Conservation (phyloP, 371 early-diverging fungal species). For the Lichtheimia ornata region DNA sequence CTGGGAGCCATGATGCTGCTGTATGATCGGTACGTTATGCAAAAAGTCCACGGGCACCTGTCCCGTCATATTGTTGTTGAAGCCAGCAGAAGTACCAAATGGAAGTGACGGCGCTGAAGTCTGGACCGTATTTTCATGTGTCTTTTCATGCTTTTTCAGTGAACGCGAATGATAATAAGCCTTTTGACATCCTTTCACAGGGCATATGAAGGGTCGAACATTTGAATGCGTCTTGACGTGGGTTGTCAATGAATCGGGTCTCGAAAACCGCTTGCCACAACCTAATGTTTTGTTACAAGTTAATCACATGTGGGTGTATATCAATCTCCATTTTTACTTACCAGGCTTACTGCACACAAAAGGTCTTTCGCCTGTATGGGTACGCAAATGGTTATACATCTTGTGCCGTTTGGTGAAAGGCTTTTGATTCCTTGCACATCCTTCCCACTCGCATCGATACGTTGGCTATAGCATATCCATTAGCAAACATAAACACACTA, state of each 20-base stretch:
- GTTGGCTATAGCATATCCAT: slow-evolving; percentile 36
- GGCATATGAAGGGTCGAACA: slow-evolving; percentile 71
- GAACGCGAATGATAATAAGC: slow-evolving; percentile 83
- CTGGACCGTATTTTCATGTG: slow-evolving; percentile 38
- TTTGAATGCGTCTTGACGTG: slow-evolving; percentile 89
- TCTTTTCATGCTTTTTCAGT: slow-evolving; percentile 77
- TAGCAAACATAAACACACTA: background rate
- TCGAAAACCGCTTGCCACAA: slow-evolving; percentile 83
- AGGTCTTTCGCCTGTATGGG: slow-evolving; percentile 86
- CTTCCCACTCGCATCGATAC: slow-evolving; percentile 84
- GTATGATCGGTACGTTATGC: slow-evolving; percentile 12
- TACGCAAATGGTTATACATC: slow-evolving; percentile 86
- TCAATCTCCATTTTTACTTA: background rate
- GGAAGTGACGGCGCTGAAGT: background rate
- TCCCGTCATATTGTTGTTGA: slow-evolving; percentile 7
- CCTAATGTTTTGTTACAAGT: slow-evolving; percentile 5
- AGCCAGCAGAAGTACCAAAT: slow-evolving; percentile 3
- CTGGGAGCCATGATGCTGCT: background rate
- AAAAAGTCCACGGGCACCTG: slow-evolving; percentile 20
- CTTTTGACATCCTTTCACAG: slow-evolving; percentile 64
- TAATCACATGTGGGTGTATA: background rate
- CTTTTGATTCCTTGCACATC: slow-evolving; percentile 71
- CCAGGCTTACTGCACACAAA: slow-evolving; percentile 49
- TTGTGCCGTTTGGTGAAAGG: slow-evolving; percentile 91
- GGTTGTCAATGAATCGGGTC: slow-evolving; percentile 88